Percentiles rank a stretch among this genome's conserved stretches.
Evolutionary conservation across 2,329 filamentous ascomycete species (phyloP).

Genomic region (Aspergillus sp.): DNA sequence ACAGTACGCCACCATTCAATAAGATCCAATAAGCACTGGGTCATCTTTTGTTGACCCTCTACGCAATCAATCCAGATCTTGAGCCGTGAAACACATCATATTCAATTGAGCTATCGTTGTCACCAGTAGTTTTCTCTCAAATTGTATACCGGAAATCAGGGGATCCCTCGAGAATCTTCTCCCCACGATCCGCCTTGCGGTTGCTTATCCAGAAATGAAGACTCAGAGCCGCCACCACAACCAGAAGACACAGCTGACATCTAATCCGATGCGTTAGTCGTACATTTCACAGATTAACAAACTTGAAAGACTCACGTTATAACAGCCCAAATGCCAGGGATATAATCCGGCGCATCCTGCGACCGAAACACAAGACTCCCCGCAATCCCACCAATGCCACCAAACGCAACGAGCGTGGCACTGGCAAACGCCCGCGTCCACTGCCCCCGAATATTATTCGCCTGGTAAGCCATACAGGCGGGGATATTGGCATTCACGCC

Average conservation of each 20-base stretch:
- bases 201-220: conserved; percentile 35
- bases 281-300: neutral
- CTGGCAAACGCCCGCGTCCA: conserved; percentile 83
- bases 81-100: neutral
- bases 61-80: neutral
- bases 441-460: conserved; percentile 83
- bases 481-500: conserved; percentile 79
- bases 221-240: conserved; percentile 28
- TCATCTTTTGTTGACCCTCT: neutral
- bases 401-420: conserved; percentile 72
- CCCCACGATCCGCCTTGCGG: conserved; percentile 34
- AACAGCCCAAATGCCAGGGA: conserved; percentile 34
- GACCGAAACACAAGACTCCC: conserved; percentile 69
- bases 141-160: conserved; percentile 39
- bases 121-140: neutral
- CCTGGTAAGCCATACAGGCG: conserved; percentile 73
- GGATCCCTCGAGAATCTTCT: conserved; percentile 36
- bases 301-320: conserved; percentile 27
- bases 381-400: conserved; percentile 75
- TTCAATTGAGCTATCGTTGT: neutral
- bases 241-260: conserved; percentile 34
- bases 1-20: too few relatives aligned
- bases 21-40: too few relatives aligned
- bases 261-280: conserved; percentile 20
- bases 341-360: conserved; percentile 36